Base-by-base conservation (phyloP, 257 asterid genomes). In the Agastache rugosa region DNA sequence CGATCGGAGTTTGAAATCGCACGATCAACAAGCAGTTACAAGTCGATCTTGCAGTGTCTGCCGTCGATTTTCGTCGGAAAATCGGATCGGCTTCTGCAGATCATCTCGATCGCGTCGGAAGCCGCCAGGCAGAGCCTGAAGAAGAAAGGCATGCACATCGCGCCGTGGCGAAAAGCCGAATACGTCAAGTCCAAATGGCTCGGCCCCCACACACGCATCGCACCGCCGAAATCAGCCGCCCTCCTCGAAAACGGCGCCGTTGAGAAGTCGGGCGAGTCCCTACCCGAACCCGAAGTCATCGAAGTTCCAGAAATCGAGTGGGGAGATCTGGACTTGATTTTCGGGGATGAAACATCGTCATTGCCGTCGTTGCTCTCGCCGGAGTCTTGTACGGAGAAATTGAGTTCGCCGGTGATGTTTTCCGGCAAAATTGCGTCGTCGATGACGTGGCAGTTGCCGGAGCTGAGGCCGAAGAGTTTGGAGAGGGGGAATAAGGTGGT, bases 1-100 rank as follows among this genome's bases (percentile, higher is more conserved):
- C 90, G 96, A 85, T 88, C 96, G 41, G 98, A 93, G 71, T 93
- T 93, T 81, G 96, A 93, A 74, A 86, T 93, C 56, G 98, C 98
- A 6, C 83, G 98, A 72, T 88, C 98, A 11, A 93, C 98, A 7
- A 74, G 87, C 69, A 79, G 67, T 65, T 93, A 89, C 77, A 89
- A 80, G 65, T 79, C 87, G 42, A 83, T 87, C 23, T 59, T 93
- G 63, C 97, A 91, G 75, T 81, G 75, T 1, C 71, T 93, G 63
- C 98, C 98, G 58, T 77, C 80, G 61, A 82, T 93, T 14, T 93
- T 91, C 85, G 96, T 91, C 71, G 98, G 98, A 2, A 90, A 86
- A 69, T 45, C 89, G 69, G 97, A 93, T 70, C 96, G 97, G 47
- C 83, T 93, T 17, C 87, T 83, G 44, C 95, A 87, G 76, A 89